Evolutionary conservation across 768 basidiomycete species (phyloP).

Genomic region (Phanerochaete sordida): DNA sequence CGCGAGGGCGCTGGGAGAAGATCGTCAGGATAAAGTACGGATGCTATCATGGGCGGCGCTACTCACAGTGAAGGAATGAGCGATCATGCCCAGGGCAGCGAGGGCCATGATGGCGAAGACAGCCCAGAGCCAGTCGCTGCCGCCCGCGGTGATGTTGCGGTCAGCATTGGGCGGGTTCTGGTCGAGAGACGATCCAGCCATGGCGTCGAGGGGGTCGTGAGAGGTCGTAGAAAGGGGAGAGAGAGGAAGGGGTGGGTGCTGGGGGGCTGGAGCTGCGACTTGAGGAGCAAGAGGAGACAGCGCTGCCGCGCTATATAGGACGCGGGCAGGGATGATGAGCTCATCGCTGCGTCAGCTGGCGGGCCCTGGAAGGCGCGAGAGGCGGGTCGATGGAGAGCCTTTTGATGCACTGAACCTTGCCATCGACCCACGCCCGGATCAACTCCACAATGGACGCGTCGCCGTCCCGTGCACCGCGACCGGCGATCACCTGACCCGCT

Average conservation of each 20-base stretch:
- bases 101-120: conserved; percentile 49
- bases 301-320: background rate
- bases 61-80: conserved; percentile 36
- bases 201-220: background rate
- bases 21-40: background rate
- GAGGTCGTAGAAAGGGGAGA: conserved; percentile 10
- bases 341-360: background rate
- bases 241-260: background rate
- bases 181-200: conserved; percentile 23
- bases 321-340: background rate
- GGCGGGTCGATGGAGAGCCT: background rate
- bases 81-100: conserved; percentile 34
- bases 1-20: conserved; percentile 29
- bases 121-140: conserved; percentile 54
- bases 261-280: background rate
- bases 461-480: background rate
- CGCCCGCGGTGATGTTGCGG: conserved; percentile 38
- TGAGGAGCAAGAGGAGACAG: background rate
- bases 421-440: background rate
- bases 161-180: conserved; percentile 34
- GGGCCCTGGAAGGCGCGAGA: background rate
- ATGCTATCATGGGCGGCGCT: background rate
- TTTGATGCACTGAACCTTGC: background rate
- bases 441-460: background rate
- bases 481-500: background rate